Conservation (phyloP, 2,329 filamentous ascomycete species). For the Biscogniauxia marginata region DNA sequence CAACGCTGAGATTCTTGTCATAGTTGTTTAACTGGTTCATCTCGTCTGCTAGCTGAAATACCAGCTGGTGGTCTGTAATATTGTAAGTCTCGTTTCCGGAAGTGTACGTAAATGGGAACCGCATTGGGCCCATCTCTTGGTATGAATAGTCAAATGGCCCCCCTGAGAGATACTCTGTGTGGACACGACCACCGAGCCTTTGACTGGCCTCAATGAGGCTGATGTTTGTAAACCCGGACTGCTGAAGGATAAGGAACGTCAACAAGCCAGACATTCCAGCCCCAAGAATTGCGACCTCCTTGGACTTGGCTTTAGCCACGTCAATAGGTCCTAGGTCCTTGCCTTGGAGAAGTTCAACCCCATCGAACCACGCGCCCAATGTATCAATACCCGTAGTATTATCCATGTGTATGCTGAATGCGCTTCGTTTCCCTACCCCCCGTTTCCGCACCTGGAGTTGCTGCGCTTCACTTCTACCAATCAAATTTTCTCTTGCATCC, state of each 20-base stretch:
- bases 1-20: slow-evolving; percentile 46
- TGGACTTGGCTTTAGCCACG: slow-evolving; percentile 53
- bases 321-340: slow-evolving; percentile 54
- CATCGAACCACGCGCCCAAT: slow-evolving; percentile 64
- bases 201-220: slow-evolving; percentile 60
- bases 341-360: slow-evolving; percentile 55
- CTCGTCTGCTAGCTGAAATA: slow-evolving; percentile 60
- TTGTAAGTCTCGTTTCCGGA: slow-evolving; percentile 55
- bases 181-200: slow-evolving; percentile 62
- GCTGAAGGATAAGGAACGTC: slow-evolving; percentile 51
- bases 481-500: slow-evolving; percentile 28
- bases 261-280: slow-evolving; percentile 66
- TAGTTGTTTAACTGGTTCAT: slow-evolving; percentile 61
- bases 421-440: slow-evolving; percentile 24
- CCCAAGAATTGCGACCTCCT: slow-evolving; percentile 62
- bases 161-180: slow-evolving; percentile 60
- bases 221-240: slow-evolving; percentile 57
- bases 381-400: slow-evolving; percentile 47
- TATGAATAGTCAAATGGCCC: slow-evolving; percentile 64
- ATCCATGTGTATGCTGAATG: slow-evolving; percentile 44
- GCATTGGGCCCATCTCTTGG: slow-evolving; percentile 66
- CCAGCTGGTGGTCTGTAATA: slow-evolving; percentile 62
- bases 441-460: slow-evolving; percentile 28
- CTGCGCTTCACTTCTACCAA: slow-evolving; percentile 38
- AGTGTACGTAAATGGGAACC: slow-evolving; percentile 54